Evolutionary conservation across 352 stramenopile species (phyloP), one percentile per base, ranked within the genome.

Genomic region (Pythium graminicola): DNA sequence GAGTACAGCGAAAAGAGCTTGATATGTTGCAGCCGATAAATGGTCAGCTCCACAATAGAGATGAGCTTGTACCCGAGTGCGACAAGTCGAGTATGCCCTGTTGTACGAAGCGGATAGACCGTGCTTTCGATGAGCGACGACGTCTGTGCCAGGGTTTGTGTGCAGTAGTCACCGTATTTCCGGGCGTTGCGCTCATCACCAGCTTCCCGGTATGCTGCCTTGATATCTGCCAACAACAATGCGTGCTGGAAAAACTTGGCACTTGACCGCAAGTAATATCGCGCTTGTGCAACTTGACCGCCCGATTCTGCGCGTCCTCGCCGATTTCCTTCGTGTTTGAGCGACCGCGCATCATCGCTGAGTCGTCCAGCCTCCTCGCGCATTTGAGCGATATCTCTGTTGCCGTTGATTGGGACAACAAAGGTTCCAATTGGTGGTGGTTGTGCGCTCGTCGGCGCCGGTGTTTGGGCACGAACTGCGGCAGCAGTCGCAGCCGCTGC

Each of bases 231-330:
- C 16, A 89, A 60, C 40, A 88, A 81, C 16, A 94, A 65, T 23
- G 80, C 83, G 38, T 92, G 72, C 58, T 89, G 73, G 31, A 94
- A 87, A 59, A 92, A 94, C 62, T 92, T 92, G 43, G 69, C 74
- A 26, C 78, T 81, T 5, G 81, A 86, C 11, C 70, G 73, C 38
- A 94, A 69, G 44, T 89, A 94, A 50, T 70, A 89, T 46, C 79
- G 80, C 9, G 62, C 83, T 54, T 87, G 73, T 13, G 77, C 82
- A 23, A 82, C 54, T 50, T 89, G 71, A 0, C 68, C 77, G 0
- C 73, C 72, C 5, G 67, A 39, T 28, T 90, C 73, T 0, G 63
- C 65, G 17, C 60, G 31, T 10, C 82, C 82, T 13, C 65, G 68
- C 3, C 66, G 71, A 42, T 94, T 89, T 22, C 83, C 83, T 57